phyloP scores from a whole-genome alignment of 1,139 yeast species.

The Yamadazyma pseudoaaseri region DNA sequence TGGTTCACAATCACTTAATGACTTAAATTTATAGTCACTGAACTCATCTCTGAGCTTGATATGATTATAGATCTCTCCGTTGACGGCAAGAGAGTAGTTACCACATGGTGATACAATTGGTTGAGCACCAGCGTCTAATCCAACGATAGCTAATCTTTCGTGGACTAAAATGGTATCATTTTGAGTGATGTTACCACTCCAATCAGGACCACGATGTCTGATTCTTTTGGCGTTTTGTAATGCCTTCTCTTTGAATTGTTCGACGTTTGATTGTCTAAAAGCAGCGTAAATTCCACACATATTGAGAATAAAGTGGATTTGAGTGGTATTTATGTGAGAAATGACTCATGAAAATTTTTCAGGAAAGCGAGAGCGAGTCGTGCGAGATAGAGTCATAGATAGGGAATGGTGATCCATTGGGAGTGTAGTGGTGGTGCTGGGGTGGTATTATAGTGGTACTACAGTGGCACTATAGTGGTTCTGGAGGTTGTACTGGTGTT shows the following conservation, averaged over 20 bases:
- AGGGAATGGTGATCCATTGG: too few species aligned
- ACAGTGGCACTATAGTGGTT: too few species aligned
- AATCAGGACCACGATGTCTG: slow-evolving; percentile 99
- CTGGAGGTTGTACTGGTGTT: too few species aligned
- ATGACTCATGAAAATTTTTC: slow-evolving; percentile 4
- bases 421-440: too few species aligned
- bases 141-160: slow-evolving; percentile 95
- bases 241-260: slow-evolving; percentile 81
- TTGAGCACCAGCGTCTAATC: slow-evolving; percentile 96
- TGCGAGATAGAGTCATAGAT: too few species aligned
- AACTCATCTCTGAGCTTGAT: slow-evolving; percentile 79
- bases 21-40: slow-evolving; percentile 71
- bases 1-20: slow-evolving; percentile 95
- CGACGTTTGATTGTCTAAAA: slow-evolving; percentile 75
- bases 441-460: too few species aligned
- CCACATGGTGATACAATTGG: slow-evolving; percentile 86
- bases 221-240: slow-evolving; percentile 86
- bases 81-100: slow-evolving; percentile 74
- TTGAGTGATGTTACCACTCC: slow-evolving; percentile 87
- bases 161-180: slow-evolving; percentile 83
- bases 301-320: slow-evolving; percentile 2
- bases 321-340: not conserved
- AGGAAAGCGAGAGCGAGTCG: not conserved
- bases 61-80: slow-evolving; percentile 98
- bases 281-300: slow-evolving; percentile 99